A percentile compares a stretch with the other conserved stretches of the same genome.
phyloP scores from a whole-genome alignment of 257 asterid species.

The Nicotiana paniculata region DNA sequence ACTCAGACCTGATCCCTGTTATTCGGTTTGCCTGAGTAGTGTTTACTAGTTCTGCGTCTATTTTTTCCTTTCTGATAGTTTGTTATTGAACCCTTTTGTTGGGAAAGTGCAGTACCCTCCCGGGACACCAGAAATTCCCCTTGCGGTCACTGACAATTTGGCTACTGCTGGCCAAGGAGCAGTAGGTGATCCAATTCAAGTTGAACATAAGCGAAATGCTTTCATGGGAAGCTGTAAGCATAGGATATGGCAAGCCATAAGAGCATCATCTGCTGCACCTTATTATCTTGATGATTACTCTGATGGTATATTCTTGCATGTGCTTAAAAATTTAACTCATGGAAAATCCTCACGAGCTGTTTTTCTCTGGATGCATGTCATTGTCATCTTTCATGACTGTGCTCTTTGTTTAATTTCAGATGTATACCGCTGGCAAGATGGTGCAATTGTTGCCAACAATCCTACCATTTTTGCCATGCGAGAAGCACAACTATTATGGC shows the following conservation, averaged over 20 bases:
- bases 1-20: not conserved
- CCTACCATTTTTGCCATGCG: conserved; percentile 92
- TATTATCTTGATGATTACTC: conserved; percentile 97
- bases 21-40: not conserved
- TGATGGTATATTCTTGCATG: conserved; percentile 55
- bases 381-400: conserved; percentile 12
- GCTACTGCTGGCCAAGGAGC: conserved; percentile 53
- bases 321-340: conserved; percentile 3
- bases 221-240: conserved; percentile 98
- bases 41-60: not conserved
- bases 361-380: conserved; percentile 12
- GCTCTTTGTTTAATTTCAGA: conserved; percentile 39
- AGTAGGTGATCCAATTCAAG: conserved; percentile 65
- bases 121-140: conserved; percentile 89
- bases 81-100: conserved; percentile 1
- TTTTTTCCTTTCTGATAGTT: conserved; percentile 10
- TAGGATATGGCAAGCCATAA: conserved; percentile 92
- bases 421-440: conserved; percentile 93
- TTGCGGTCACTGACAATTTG: conserved; percentile 59
- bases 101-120: conserved; percentile 74
- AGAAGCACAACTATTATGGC: conserved; percentile 97
- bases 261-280: conserved; percentile 99
- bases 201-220: conserved; percentile 75
- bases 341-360: conserved; percentile 11
- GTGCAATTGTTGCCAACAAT: conserved; percentile 98